phyloP scores from a whole-genome alignment of 208 protist species.

The Leishmania tropica region DNA sequence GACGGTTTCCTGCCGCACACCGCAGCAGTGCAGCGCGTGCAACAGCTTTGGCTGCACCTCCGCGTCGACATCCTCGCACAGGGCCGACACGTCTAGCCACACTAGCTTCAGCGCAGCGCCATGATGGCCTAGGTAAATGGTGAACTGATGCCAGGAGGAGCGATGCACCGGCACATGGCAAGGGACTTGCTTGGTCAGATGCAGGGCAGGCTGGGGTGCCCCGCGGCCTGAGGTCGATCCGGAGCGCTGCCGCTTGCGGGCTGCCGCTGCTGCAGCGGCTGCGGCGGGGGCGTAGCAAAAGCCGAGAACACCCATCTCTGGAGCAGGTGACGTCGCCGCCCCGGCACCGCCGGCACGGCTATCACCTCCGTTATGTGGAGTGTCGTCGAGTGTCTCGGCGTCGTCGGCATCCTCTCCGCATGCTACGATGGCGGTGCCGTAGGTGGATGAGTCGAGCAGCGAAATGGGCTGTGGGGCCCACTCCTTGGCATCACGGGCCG shows the following conservation, averaged over 20 bases:
- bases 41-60: constrained; percentile 49
- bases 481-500: background rate
- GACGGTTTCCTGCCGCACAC: constrained; percentile 30
- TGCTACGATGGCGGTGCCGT: constrained; percentile 54
- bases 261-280: background rate
- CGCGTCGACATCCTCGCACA: constrained; percentile 50
- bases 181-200: constrained; percentile 28
- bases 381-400: background rate
- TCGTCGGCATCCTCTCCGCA: constrained; percentile 20
- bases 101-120: constrained; percentile 50
- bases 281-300: constrained; percentile 14
- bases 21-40: constrained; percentile 51
- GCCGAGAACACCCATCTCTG: constrained; percentile 22
- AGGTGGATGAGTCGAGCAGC: constrained; percentile 76
- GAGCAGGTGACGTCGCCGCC: background rate
- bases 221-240: background rate
- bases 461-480: constrained; percentile 42
- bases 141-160: constrained; percentile 45
- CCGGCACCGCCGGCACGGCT: background rate
- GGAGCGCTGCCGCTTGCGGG: background rate
- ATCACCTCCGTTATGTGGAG: background rate
- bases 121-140: constrained; percentile 51
- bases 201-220: background rate
- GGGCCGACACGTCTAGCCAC: constrained; percentile 51
- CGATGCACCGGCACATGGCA: constrained; percentile 45